Base-by-base conservation (phyloP, 257 asterid species). In the Solanum bulbocastanum region DNA sequence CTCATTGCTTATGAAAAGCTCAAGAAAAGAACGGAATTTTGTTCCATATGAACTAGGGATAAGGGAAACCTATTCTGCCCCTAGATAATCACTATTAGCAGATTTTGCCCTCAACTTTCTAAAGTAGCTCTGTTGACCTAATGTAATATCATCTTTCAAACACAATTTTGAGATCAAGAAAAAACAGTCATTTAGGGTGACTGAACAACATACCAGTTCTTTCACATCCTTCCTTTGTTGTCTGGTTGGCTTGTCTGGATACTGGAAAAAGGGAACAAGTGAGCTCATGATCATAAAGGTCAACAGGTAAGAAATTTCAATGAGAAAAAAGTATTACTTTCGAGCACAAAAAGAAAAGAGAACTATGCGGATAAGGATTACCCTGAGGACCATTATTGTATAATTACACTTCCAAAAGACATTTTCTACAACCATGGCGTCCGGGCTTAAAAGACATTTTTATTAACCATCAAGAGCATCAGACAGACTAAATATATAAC, bases 171-270 rank as follows among this genome's bases (percentile, higher is more conserved):
- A 81, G 36, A 81, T 81, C 42, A 27, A 16, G 86, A 49, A 49
- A 82, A n/a, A 82, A 14, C n/a, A 79, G 27, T 25, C 36, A 12
- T 62, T 36, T 68, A 65, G 40, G 60, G 69, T n/a, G 72, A 86
- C 86, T 36, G 40, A 81, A 32, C 44, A 86, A 36, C 90, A 89
- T 95, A 97, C 99, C 99, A 97, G 94, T 90, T 96, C 99, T 93
- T 93, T 96, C 82, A 93, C 99, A 86, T 97, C 99, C 92, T 90
- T 97, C 96, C 92, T 95, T 89, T 97, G 99, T 86, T 95, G 99
- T 92, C 98, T 95, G 11, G 98, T 96, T 85, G 99, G 99, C 91
- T 90, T 95, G 79, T 97, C 99, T 35, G 99, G 99, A 91, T 97
- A 97, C 99, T 97, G 97, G 88, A 90, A 84, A 87, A 79, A 82